Evolutionary conservation across 225 moss, liverwort and hornwort species (phyloP), one percentile per base, ranked within the genome.

Genomic region (Sphagnum contortum): DNA sequence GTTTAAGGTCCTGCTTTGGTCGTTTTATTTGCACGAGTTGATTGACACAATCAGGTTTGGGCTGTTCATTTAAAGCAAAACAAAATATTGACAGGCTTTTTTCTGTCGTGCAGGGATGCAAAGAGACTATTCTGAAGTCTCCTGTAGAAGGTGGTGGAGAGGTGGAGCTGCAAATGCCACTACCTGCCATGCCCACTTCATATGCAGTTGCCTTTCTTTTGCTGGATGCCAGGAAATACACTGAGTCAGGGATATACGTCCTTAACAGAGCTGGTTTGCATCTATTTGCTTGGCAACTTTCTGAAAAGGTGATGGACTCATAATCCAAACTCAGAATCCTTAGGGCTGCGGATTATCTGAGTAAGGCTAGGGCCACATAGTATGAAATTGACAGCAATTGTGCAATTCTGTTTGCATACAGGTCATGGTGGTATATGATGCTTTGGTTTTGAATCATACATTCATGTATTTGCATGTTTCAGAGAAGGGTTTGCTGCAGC

Each of bases 171-270:
- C 82, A 84, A 65, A 82, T 95, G 71, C 80, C 90, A 47, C 68
- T 95, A 71, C 94, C 94, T 55, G 94, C 94, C 44, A 92, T 90
- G 92, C 86, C 95, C 48, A 92, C 95, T 12, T 82, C 95, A 51
- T 92, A 92, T 74, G 84, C 82, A 48, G 86, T 89, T 63, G 84
- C 92, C 14, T 81, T 92, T 62, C 78, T 95, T 95, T 88, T 66
- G 81, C 88, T 61, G 91, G 86, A 63, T 89, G 94, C 72, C 89
- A 76, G 70, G 94, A 95, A 71, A 79, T 95, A 14, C 91, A 86
- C 53, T 81, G 88, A 63, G 84, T 95, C 64, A 91, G 94, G 44
- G 94, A 91, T 14, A 29, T 91, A 95, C 77, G 79, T 86, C 55
- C 72, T 95, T 12, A 91, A 95, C 74, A 86, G 72, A 79, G 86